Conservation (phyloP, 2,329 filamentous ascomycete species). For the Seiridium cupressi region DNA sequence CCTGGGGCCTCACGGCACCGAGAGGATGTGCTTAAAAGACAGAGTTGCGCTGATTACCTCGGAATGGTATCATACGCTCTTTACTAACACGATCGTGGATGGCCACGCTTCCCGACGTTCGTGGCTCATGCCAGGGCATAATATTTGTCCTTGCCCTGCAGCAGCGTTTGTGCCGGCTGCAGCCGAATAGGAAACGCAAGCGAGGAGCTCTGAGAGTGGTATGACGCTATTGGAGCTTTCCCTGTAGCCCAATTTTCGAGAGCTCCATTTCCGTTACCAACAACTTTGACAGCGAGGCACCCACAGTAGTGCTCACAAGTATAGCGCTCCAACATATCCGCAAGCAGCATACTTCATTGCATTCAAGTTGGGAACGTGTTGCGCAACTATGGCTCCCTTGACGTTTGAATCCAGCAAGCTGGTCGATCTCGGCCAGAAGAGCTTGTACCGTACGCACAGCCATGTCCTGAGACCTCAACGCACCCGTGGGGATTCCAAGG, state of each 20-base stretch:
- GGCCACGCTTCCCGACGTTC: no score
- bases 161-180: neutral
- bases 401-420: constrained; percentile 37
- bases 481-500: neutral
- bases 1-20: no score
- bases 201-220: neutral
- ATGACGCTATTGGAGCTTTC: constrained; percentile 5
- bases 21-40: no score
- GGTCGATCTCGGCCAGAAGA: constrained; percentile 66
- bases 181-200: constrained; percentile 1
- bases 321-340: no score
- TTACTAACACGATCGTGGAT: no score
- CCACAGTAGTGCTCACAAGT: no score
- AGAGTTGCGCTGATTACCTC: no score
- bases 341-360: neutral
- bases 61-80: no score
- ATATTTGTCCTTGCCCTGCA: neutral
- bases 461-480: neutral
- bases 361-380: neutral
- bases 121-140: no score
- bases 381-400: constrained; percentile 34
- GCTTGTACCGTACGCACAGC: constrained; percentile 57
- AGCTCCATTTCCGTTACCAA: neutral
- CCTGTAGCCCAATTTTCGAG: neutral
- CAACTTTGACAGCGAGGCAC: neutral